Percentiles rank a stretch among this genome's conserved stretches.
Evolutionary conservation across 164 flowering plant species (phyloP).

Genomic region (Umbilicus rupestris): DNA sequence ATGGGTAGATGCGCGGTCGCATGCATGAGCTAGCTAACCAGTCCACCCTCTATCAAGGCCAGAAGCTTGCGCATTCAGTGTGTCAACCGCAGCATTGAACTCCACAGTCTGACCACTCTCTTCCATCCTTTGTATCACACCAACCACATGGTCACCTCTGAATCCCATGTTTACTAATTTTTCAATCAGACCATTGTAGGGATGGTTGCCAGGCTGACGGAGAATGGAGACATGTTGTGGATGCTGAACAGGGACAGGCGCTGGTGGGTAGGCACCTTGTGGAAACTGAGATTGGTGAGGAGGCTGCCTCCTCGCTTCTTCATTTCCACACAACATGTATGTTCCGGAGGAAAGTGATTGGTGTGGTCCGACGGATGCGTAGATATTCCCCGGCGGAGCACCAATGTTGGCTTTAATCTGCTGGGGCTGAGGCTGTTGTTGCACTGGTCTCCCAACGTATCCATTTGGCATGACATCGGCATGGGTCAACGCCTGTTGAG

Average conservation of each 20-base stretch:
- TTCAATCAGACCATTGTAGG: slow-evolving; percentile 65
- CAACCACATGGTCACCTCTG: slow-evolving; percentile 56
- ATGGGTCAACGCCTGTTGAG: slow-evolving; percentile 38
- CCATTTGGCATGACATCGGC: slow-evolving; percentile 52
- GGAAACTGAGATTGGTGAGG: slow-evolving; percentile 41
- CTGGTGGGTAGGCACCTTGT: slow-evolving; percentile 41
- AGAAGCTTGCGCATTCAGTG: slow-evolving; percentile 54
- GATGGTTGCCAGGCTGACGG: slow-evolving; percentile 52
- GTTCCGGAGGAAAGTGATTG: slow-evolving; percentile 38
- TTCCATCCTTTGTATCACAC: slow-evolving; percentile 69
- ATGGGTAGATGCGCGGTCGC: background rate
- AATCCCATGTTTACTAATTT: slow-evolving; percentile 88
- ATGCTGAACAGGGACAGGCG: background rate
- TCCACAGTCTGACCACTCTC: slow-evolving; percentile 75
- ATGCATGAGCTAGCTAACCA: slow-evolving; percentile 11
- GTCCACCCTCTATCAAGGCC: slow-evolving; percentile 67
- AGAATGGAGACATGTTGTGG: slow-evolving; percentile 20
- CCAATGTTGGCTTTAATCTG: slow-evolving; percentile 37
- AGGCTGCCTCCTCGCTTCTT: slow-evolving; percentile 39
- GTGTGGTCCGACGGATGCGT: slow-evolving; percentile 33
- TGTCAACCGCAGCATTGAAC: slow-evolving; percentile 72
- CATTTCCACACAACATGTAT: slow-evolving; percentile 60
- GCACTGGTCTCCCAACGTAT: slow-evolving; percentile 44
- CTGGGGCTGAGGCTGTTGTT: slow-evolving; percentile 47
- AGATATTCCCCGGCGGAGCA: slow-evolving; percentile 41